Conservation (phyloP, 2,329 filamentous ascomycete genomes). For the Calonectria crousiana region DNA sequence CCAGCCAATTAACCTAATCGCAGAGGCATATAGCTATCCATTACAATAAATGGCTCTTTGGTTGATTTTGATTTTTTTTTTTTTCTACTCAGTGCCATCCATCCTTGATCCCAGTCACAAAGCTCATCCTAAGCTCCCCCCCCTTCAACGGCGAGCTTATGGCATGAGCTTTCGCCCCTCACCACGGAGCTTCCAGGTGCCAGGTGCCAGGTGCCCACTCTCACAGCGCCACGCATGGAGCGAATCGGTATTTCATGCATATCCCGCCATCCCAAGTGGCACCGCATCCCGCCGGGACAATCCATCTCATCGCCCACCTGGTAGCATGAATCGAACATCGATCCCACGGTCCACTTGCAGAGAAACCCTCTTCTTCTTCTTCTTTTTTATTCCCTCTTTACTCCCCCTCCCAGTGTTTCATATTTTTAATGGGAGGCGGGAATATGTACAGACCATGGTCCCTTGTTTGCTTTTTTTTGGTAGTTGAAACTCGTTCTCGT, state of each 20-base stretch:
- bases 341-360: not conserved
- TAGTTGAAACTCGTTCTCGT: not conserved
- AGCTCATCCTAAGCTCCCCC: not conserved
- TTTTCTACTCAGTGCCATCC: not conserved
- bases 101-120: slow-evolving; percentile 2
- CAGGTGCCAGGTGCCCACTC: not conserved
- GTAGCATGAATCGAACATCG: not conserved
- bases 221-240: not conserved
- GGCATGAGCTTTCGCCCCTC: not conserved
- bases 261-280: not conserved
- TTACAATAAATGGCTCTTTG: not conserved
- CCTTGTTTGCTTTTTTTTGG: not conserved
- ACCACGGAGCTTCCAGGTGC: not conserved
- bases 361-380: not conserved
- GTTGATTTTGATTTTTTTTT: not conserved
- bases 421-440: not conserved
- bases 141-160: not conserved
- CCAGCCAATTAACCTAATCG: not conserved
- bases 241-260: slow-evolving; percentile 4
- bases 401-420: not conserved
- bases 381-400: not conserved
- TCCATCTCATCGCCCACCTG: not conserved
- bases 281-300: not conserved
- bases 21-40: not conserved
- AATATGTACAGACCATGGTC: not conserved